phyloP scores from a whole-genome alignment of 768 basidiomycete species.

The Termitomyces sp. region DNA sequence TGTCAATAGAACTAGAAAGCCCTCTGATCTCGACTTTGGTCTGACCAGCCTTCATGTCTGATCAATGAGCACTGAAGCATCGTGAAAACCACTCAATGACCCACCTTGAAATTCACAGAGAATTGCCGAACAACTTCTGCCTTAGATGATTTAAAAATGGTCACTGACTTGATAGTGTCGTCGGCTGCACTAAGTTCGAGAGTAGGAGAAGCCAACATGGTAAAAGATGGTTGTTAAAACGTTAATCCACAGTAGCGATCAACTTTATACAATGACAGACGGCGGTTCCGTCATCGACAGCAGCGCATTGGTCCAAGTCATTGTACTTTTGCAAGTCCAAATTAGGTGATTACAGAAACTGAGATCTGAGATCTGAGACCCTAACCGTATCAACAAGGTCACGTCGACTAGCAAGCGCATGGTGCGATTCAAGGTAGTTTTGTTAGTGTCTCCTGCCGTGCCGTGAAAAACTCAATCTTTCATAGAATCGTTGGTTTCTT shows the following conservation, averaged over 20 bases:
- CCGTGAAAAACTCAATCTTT: background rate
- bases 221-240: background rate
- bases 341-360: background rate
- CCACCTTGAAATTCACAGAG: constrained; percentile 41
- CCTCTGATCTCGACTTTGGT: constrained; percentile 44
- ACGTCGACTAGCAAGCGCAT: constrained; percentile 1
- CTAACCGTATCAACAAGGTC: background rate
- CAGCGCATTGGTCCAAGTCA: background rate
- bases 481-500: constrained; percentile 78
- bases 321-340: background rate
- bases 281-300: background rate
- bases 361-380: too few species aligned
- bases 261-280: background rate
- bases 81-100: background rate
- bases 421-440: constrained; percentile 18
- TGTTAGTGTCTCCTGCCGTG: too few species aligned
- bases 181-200: constrained; percentile 28
- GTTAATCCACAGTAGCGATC: background rate
- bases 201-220: constrained; percentile 1
- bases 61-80: background rate
- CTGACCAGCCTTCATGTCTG: constrained; percentile 37
- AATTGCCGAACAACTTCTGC: constrained; percentile 54
- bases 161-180: constrained; percentile 46
- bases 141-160: constrained; percentile 48
- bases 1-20: constrained; percentile 46